Conservation (phyloP, 78 protist species). For the Dictyostelium firmibasis region DNA sequence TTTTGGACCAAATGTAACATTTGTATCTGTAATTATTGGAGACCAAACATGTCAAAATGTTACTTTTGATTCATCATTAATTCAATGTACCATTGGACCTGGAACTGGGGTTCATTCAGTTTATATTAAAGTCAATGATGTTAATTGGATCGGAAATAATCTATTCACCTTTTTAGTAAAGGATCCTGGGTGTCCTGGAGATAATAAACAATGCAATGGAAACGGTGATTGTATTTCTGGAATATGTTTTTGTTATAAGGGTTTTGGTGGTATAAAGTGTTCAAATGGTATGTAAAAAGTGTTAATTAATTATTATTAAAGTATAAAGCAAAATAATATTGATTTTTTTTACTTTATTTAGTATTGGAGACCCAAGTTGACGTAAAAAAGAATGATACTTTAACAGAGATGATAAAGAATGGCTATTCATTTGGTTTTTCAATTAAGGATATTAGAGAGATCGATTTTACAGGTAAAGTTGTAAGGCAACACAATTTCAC, state of each 20-base stretch:
- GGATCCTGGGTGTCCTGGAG: background rate
- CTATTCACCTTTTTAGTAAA: background rate
- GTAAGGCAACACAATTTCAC: background rate
- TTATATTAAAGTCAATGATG: background rate
- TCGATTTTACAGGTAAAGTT: background rate
- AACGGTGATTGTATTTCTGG: background rate
- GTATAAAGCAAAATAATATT: background rate
- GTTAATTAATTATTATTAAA: no score
- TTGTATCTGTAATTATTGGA: background rate
- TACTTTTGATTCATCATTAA: no score
- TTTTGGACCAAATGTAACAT: background rate
- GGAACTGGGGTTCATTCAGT: background rate
- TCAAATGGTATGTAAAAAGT: background rate
- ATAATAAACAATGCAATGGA: background rate
- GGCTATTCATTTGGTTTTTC: constrained; percentile 14
- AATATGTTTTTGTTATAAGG: background rate
- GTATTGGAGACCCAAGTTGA: background rate
- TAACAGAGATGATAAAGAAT: background rate
- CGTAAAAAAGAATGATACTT: background rate
- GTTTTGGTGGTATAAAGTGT: background rate
- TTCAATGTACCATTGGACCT: background rate
- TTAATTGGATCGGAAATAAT: background rate
- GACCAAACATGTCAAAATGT: background rate
- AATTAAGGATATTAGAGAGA: background rate
- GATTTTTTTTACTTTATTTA: background rate